Evolutionary conservation across 2,329 filamentous ascomycete genomes (phyloP).

Genomic region (Hymenoscyphus repandus): DNA sequence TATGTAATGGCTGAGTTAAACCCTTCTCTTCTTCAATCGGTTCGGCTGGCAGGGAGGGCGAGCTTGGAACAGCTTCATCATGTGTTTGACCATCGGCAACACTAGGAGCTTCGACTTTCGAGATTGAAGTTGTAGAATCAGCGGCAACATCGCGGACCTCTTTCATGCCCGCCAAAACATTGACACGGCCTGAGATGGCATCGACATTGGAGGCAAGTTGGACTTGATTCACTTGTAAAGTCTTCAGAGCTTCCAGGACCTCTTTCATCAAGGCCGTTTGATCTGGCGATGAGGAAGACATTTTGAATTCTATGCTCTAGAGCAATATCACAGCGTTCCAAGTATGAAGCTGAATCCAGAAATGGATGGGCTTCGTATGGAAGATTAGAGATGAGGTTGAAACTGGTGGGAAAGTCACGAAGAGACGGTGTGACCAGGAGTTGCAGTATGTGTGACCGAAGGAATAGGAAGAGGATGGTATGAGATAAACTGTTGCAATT

Average conservation of each 20-base stretch:
- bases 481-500: neutral
- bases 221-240: conserved; percentile 50
- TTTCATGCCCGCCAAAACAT: conserved; percentile 54
- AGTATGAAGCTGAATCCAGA: neutral
- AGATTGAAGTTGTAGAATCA: conserved; percentile 7
- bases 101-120: conserved; percentile 10
- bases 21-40: conserved; percentile 17
- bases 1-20: conserved; percentile 15
- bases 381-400: neutral
- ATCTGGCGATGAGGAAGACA: conserved; percentile 23
- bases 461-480: neutral
- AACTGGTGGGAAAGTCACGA: conserved; percentile 1
- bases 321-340: neutral
- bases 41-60: conserved; percentile 28
- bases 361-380: neutral
- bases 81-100: conserved; percentile 12
- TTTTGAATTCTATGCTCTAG: conserved; percentile 9
- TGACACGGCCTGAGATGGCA: conserved; percentile 55
- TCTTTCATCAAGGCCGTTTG: conserved; percentile 40
- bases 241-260: conserved; percentile 49
- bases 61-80: conserved; percentile 28
- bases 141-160: conserved; percentile 46
- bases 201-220: conserved; percentile 52
- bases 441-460: neutral
- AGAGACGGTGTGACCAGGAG: conserved; percentile 3